These are phyloP conservation scores for Diaporthe caulivora DNA, from an alignment of 2,329 filamentous ascomycete species.

Conservation along the genomic window DNA sequence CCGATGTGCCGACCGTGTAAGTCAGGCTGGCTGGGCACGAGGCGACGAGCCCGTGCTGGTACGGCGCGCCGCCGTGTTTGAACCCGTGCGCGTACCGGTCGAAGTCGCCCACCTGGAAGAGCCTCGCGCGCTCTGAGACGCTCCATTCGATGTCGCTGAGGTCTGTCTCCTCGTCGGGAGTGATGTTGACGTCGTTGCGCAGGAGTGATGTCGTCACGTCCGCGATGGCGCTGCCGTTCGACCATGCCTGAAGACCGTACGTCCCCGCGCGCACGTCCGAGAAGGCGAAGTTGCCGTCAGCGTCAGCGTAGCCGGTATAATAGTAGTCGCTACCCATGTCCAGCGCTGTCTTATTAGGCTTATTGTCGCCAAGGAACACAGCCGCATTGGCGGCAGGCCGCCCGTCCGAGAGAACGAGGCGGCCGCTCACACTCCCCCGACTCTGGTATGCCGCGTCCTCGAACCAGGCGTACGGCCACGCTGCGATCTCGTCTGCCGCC, in stretches of 20 bases:
- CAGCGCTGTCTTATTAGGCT: slow-evolving; percentile 57
- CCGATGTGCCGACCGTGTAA: slow-evolving; percentile 54
- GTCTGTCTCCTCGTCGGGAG: slow-evolving; percentile 48
- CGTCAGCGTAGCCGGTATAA: slow-evolving; percentile 60
- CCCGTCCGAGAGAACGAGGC: slow-evolving; percentile 59
- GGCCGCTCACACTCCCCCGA: slow-evolving; percentile 58
- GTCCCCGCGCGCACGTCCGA: slow-evolving; percentile 55
- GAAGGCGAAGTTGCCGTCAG: slow-evolving; percentile 57
- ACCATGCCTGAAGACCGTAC: slow-evolving; percentile 64
- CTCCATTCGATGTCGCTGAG: slow-evolving; percentile 56
- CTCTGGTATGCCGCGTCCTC: slow-evolving; percentile 58
- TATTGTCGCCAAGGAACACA: slow-evolving; percentile 62
- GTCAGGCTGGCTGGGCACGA: slow-evolving; percentile 58
- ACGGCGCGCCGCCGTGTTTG: slow-evolving; percentile 54
- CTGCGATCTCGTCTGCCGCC: slow-evolving; percentile 53
- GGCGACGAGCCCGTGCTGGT: slow-evolving; percentile 58
- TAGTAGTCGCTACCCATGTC: slow-evolving; percentile 63
- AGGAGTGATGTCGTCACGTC: slow-evolving; percentile 60
- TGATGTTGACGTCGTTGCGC: slow-evolving; percentile 55
- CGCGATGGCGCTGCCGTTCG: slow-evolving; percentile 56
- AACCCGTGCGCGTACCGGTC: slow-evolving; percentile 61
- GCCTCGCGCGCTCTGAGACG: slow-evolving; percentile 51
- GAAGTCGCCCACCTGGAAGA: slow-evolving; percentile 63
- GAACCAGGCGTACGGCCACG: slow-evolving; percentile 64
- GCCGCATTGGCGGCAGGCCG: slow-evolving; percentile 60